Conservation (phyloP, 2,329 filamentous ascomycete genomes). For the Leptoxyphium fumago region DNA sequence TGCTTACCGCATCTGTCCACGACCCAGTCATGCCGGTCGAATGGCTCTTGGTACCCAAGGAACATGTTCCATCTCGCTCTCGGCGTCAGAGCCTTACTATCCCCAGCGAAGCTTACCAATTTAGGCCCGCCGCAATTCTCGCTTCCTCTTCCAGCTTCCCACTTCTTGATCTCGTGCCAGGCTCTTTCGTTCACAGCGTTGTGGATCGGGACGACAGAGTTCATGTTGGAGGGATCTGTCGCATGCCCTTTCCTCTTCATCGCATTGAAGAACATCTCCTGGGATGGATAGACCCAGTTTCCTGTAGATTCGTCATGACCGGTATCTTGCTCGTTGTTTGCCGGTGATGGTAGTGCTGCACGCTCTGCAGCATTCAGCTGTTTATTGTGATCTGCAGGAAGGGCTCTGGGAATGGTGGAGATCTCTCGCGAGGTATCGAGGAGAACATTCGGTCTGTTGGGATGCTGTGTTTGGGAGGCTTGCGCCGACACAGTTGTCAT, state of each 20-base stretch:
- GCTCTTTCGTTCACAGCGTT: slow-evolving; percentile 97
- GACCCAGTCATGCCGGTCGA: slow-evolving; percentile 95
- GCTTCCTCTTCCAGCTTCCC: slow-evolving; percentile 55
- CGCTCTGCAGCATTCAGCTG: slow-evolving; percentile 23
- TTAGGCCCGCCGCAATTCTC: slow-evolving; percentile 64
- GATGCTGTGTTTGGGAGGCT: slow-evolving; percentile 7
- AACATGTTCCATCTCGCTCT: slow-evolving; percentile 69
- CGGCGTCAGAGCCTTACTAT: slow-evolving; percentile 52
- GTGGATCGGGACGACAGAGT: slow-evolving; percentile 86
- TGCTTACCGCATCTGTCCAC: slow-evolving; percentile 76
- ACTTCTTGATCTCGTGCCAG: slow-evolving; percentile 79
- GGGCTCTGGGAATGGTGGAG: slow-evolving; percentile 53
- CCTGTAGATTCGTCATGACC: slow-evolving; percentile 54
- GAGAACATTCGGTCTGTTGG: slow-evolving; percentile 15
- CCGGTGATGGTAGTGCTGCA: slow-evolving; percentile 26
- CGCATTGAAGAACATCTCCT: slow-evolving; percentile 95
- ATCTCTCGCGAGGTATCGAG: slow-evolving; percentile 58
- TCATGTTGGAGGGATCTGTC: slow-evolving; percentile 61
- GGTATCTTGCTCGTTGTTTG: slow-evolving; percentile 68
- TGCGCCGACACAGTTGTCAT: slow-evolving; percentile 10
- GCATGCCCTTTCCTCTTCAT: slow-evolving; percentile 83
- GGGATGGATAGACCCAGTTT: slow-evolving; percentile 95
- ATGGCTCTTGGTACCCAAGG: slow-evolving; percentile 71
- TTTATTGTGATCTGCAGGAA: slow-evolving; percentile 21
- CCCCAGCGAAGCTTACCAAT: slow-evolving; percentile 68